Base-by-base conservation (phyloP, 1,139 yeast genomes). In the Yamadazyma spencermartinsiae region DNA sequence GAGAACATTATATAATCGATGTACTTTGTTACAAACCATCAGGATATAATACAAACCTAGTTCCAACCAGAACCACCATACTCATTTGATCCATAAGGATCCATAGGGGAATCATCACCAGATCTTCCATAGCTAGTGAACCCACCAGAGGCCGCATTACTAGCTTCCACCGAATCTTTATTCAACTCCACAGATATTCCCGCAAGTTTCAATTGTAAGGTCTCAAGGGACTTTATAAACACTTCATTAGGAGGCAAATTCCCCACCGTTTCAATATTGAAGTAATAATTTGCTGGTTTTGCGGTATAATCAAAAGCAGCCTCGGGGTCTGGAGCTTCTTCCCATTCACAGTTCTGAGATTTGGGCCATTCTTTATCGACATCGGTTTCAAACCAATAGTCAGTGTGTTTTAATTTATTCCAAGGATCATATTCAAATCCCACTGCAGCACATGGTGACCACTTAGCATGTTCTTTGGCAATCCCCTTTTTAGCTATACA, bases 391-490 rank as follows among this genome's bases (percentile, higher is more conserved):
- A 84, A 88, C 99, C 99, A 92, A 58, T 79, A 86, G 53, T 89
- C 96, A 0, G 98, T 92, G 60, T 92, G 98, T 56, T 85, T 84
- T 52, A 94, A 74, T 65, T 92, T 94, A 64, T 92, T 92, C 95
- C 96, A 92, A n/a, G 99, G 99, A 58, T 92, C 99, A 57, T 92
- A 92, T 64, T 92, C 99, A 56, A 92, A 92, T 17, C 95, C 98
- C 40, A 94, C 77, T n/a, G 98, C 98, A 0, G 97, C 78, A 51
- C 95, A 86, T 1, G 98, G 97, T 5, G 95, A 84, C 98, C 98
- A 92, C 58, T 92, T 92, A 37, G 98, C 97, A 58, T 92, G 99
- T 61, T 92, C 99, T 61, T 94, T 92, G 32, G 98, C 90, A 45
- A 94, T 92, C 32, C 99, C 98, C 68, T 92, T 92, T 63, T 94